Evolutionary conservation across 1,284 basidiomycete species (phyloP).

Genomic region (Microbotryum saponariae): DNA sequence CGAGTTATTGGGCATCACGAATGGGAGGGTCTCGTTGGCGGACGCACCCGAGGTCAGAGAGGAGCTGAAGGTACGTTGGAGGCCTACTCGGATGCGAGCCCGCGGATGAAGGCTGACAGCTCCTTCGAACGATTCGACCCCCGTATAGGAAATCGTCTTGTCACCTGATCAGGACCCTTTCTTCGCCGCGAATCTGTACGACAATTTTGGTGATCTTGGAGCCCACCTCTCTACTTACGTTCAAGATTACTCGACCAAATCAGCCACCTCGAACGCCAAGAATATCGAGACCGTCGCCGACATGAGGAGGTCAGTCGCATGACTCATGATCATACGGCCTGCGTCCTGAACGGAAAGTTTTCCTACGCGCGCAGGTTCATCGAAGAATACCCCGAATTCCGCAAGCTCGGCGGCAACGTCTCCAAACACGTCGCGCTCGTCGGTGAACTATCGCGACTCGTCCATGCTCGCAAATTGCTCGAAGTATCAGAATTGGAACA

Average conservation of each 20-base stretch:
- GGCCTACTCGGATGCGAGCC: neutral
- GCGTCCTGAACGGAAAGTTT: too few species aligned
- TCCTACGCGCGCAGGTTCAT: slow-evolving; percentile 61
- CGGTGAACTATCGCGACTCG: slow-evolving; percentile 85
- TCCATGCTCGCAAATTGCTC: slow-evolving; percentile 74
- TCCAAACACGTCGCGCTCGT: slow-evolving; percentile 96
- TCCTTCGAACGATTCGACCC: neutral
- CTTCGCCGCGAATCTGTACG: slow-evolving; percentile 81
- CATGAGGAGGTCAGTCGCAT: slow-evolving; percentile 61
- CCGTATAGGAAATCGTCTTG: slow-evolving; percentile 77
- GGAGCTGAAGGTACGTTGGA: slow-evolving; percentile 64
- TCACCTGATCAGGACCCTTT: slow-evolving; percentile 89
- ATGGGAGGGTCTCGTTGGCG: slow-evolving; percentile 80
- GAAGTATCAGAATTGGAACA: slow-evolving; percentile 94
- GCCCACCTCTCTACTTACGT: slow-evolving; percentile 89
- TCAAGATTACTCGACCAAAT: slow-evolving; percentile 81
- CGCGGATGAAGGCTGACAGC: neutral
- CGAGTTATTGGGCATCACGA: slow-evolving; percentile 86
- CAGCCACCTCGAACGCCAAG: slow-evolving; percentile 56
- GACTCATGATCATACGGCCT: neutral
- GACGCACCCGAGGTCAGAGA: slow-evolving; percentile 77
- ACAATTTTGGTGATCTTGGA: slow-evolving; percentile 95
- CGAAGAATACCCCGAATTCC: slow-evolving; percentile 97
- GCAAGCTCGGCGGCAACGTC: slow-evolving; percentile 92
- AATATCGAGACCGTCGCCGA: slow-evolving; percentile 92